Evolutionary conservation across 2,329 filamentous ascomycete species (phyloP).

Genomic region (Penicillium capsulatum): DNA sequence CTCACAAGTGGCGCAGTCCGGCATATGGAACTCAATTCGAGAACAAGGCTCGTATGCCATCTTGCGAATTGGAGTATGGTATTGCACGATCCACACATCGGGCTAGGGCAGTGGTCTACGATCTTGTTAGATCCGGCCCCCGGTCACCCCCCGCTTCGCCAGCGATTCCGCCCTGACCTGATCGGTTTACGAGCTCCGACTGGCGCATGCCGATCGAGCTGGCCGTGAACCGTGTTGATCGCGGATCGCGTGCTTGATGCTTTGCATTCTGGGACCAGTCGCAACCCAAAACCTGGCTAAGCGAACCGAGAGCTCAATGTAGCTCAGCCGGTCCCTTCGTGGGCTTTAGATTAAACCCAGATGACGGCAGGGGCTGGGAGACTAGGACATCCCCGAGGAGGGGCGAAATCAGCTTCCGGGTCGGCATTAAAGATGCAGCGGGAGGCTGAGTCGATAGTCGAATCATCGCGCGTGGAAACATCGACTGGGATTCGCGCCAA

Average conservation of each 20-base stretch:
- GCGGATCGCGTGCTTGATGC: too few relatives aligned
- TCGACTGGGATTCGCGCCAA: slow-evolving; percentile 24
- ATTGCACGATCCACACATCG: slow-evolving; percentile 9
- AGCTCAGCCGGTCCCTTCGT: too few relatives aligned
- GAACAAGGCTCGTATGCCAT: slow-evolving; percentile 4
- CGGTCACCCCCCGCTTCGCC: slow-evolving; percentile 3
- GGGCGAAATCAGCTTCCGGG: slow-evolving; percentile 17
- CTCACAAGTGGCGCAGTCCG: neutral
- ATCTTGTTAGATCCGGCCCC: slow-evolving; percentile 14
- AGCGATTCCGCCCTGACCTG: neutral
- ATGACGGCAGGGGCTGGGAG: too few relatives aligned
- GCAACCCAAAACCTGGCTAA: too few relatives aligned
- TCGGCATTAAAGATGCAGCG: slow-evolving; percentile 26
- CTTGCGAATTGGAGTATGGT: slow-evolving; percentile 13
- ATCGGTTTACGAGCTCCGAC: slow-evolving; percentile 1
- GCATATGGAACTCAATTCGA: slow-evolving; percentile 15
- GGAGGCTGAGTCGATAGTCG: slow-evolving; percentile 23
- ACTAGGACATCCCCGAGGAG: neutral
- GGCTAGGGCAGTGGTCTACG: slow-evolving; percentile 6
- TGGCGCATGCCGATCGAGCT: too few relatives aligned
- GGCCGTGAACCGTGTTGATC: too few relatives aligned
- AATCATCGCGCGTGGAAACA: slow-evolving; percentile 26
- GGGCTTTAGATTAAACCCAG: too few relatives aligned
- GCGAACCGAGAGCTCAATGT: too few relatives aligned
- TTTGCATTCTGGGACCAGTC: too few relatives aligned